Evolutionary conservation across 257 asterid genomes (phyloP).

Genomic region (Primulina tabacum): DNA sequence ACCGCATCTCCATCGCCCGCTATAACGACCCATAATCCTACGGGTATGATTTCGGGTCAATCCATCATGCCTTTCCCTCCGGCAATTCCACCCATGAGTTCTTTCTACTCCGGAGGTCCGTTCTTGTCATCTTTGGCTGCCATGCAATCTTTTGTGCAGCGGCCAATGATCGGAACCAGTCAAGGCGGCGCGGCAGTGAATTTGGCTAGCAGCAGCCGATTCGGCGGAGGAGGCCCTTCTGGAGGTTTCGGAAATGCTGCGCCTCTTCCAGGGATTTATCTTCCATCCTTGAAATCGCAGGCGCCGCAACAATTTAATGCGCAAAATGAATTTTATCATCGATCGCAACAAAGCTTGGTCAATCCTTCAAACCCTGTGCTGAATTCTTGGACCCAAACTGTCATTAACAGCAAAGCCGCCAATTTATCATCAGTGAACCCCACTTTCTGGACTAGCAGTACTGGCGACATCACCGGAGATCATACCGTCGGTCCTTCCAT

Average conservation of each 20-base stretch:
- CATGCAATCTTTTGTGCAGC: neutral
- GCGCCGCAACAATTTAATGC: constrained; percentile 13
- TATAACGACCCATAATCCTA: neutral
- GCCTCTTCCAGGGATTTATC: neutral
- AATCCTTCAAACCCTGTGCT: neutral
- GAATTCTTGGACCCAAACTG: constrained; percentile 30
- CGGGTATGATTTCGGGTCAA: constrained; percentile 10
- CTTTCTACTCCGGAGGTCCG: constrained; percentile 24
- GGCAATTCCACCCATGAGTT: constrained; percentile 1
- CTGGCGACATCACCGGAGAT: neutral
- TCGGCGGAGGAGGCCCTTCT: neutral
- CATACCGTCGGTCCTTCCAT: constrained; percentile 16
- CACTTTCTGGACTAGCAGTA: constrained; percentile 23
- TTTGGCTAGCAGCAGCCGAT: neutral
- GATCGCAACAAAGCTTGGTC: constrained; percentile 21
- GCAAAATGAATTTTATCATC: constrained; percentile 16
- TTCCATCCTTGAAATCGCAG: constrained; percentile 19
- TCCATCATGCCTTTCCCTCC: neutral
- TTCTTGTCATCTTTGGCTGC: constrained; percentile 19
- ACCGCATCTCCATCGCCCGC: constrained; percentile 13
- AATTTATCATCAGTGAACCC: constrained; percentile 7
- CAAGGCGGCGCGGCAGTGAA: constrained; percentile 14
- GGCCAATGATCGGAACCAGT: constrained; percentile 1
- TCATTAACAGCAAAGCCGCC: constrained; percentile 13
- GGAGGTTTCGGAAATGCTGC: neutral